Evolutionary conservation across 495 filamentous ascomycete species (phyloP).

Genomic region (Stereocaulon alpinum): DNA sequence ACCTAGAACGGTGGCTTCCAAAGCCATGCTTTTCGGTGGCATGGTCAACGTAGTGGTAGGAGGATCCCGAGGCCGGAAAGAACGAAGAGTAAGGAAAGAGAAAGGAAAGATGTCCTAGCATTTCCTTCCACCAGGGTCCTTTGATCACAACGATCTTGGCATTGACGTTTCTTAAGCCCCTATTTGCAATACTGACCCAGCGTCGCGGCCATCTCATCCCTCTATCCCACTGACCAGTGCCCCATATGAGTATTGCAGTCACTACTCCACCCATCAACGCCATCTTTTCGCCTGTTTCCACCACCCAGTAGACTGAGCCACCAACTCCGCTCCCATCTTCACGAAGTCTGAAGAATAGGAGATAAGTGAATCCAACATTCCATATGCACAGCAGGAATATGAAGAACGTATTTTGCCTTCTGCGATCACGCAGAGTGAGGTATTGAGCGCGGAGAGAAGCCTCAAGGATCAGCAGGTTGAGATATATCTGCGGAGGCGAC

Average conservation of each 20-base stretch:
- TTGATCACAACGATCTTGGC: slow-evolving; percentile 87
- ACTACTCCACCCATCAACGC: slow-evolving; percentile 79
- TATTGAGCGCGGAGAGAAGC: slow-evolving; percentile 89
- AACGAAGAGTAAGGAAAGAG: slow-evolving; percentile 32
- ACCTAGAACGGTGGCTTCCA: slow-evolving; percentile 26
- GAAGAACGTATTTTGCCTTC: slow-evolving; percentile 94
- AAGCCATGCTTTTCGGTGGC: slow-evolving; percentile 31
- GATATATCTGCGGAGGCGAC: slow-evolving; percentile 93
- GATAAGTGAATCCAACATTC: slow-evolving; percentile 74
- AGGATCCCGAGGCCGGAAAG: slow-evolving; percentile 48
- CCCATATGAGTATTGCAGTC: slow-evolving; percentile 76
- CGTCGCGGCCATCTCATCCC: slow-evolving; percentile 89
- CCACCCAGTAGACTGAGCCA: slow-evolving; percentile 89
- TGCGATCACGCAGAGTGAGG: slow-evolving; percentile 73
- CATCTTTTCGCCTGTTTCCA: slow-evolving; percentile 80
- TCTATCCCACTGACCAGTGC: slow-evolving; percentile 88
- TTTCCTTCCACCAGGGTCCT: slow-evolving; percentile 71
- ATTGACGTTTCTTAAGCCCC: slow-evolving; percentile 84
- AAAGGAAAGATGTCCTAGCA: slow-evolving; percentile 46
- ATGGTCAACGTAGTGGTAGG: slow-evolving; percentile 58
- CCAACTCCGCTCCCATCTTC: slow-evolving; percentile 86
- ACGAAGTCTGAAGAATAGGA: slow-evolving; percentile 76
- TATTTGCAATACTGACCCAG: slow-evolving; percentile 80
- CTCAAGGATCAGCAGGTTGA: slow-evolving; percentile 95
- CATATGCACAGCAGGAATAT: slow-evolving; percentile 66